Percentiles rank a stretch among this genome's conserved stretches.
Conservation (phyloP, 768 basidiomycete species). For the Lactarius akahatsu region DNA sequence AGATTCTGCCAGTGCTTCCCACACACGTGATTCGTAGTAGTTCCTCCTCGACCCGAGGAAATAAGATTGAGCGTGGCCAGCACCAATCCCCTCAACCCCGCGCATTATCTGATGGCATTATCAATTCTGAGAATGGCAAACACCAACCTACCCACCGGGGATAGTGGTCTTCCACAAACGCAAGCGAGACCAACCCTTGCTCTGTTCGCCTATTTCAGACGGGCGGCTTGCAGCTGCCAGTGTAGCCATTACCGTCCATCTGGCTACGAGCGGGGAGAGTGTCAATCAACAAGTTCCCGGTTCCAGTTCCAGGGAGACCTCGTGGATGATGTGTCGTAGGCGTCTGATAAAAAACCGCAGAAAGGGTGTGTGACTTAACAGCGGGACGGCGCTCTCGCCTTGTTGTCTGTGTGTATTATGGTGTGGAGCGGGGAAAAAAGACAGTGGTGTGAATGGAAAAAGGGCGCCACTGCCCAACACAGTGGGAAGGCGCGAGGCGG, state of each 20-base stretch:
- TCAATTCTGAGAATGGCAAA: not conserved
- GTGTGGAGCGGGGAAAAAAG: not conserved
- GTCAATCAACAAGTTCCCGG: not conserved
- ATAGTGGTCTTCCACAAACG: not conserved
- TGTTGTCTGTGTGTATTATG: not conserved
- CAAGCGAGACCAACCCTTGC: not conserved
- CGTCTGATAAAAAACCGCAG: not conserved
- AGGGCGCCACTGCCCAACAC: not conserved
- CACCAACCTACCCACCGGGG: not conserved
- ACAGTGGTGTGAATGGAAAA: not conserved
- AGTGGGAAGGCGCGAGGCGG: not conserved
- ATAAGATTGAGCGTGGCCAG: not conserved
- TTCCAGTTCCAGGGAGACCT: not conserved
- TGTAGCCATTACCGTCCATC: not conserved
- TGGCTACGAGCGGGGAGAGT: not conserved
- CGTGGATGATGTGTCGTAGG: not conserved
- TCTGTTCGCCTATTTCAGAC: not conserved
- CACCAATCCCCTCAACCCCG: conserved; percentile 10
- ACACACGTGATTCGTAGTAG: conserved; percentile 15
- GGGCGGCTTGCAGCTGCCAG: not conserved
- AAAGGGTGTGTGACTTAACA: conserved; percentile 1
- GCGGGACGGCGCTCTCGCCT: not conserved
- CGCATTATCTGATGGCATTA: not conserved
- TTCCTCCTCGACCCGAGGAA: not conserved
- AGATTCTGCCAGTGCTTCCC: not conserved